phyloP scores from a whole-genome alignment of 257 asterid genomes.

The Lantana camara region DNA sequence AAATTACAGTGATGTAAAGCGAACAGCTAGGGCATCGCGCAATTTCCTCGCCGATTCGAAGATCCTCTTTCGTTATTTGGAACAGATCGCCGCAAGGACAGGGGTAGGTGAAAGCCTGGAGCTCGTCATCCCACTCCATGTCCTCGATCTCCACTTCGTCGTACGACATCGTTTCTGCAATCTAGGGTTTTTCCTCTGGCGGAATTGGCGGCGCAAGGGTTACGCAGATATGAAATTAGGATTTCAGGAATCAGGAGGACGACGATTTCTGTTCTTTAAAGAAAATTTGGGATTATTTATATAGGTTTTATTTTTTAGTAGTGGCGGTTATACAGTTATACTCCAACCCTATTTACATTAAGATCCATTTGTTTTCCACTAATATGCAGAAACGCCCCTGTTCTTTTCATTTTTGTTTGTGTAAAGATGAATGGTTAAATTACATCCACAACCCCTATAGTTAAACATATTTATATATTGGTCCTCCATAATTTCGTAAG shows the following conservation, averaged over 20 bases:
- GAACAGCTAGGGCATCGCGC: constrained; percentile 96
- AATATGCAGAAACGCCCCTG: not conserved
- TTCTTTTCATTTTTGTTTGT: not conserved
- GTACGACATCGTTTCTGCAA: constrained; percentile 66
- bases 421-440: too few relatives aligned
- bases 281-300: not conserved
- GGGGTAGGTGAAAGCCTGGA: constrained; percentile 80
- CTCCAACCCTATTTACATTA: not conserved
- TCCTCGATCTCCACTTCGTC: constrained; percentile 98
- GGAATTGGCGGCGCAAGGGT: constrained; percentile 17
- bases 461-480: too few relatives aligned
- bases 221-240: not conserved
- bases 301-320: not conserved
- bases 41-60: constrained; percentile 83
- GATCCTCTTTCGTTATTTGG: constrained; percentile 83
- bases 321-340: not conserved
- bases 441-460: too few relatives aligned
- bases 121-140: constrained; percentile 94
- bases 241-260: not conserved
- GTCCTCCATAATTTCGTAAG: too few relatives aligned
- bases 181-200: constrained; percentile 22
- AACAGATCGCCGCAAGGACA: constrained; percentile 97
- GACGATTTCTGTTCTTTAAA: not conserved
- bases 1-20: constrained; percentile 79
- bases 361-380: not conserved